Conservation (phyloP, 352 stramenopile genomes). For the Phytophthora pistaciae region DNA sequence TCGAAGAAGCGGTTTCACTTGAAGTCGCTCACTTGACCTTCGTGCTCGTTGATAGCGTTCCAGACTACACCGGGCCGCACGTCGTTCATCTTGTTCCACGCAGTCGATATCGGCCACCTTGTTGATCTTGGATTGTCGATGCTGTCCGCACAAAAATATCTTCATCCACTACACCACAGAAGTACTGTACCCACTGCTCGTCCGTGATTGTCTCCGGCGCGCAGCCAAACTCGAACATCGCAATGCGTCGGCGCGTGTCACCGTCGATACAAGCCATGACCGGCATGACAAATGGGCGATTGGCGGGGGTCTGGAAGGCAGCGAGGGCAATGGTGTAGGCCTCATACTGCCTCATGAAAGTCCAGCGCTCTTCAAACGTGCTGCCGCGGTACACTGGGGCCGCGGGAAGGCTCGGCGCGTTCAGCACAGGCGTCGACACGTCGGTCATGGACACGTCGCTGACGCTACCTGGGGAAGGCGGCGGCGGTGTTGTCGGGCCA, state of each 20-base stretch:
- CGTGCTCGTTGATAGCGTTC: too few relatives aligned
- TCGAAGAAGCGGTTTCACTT: too few relatives aligned
- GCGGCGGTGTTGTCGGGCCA: neutral
- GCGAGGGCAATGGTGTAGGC: neutral
- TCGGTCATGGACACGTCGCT: neutral
- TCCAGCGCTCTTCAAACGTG: neutral
- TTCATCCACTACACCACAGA: too few relatives aligned
- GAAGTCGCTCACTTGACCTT: too few relatives aligned
- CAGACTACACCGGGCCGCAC: too few relatives aligned
- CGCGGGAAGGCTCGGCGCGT: neutral
- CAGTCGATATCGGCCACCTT: too few relatives aligned
- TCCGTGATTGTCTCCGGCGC: conserved; percentile 6
- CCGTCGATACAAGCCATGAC: neutral
- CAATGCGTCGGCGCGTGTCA: conserved; percentile 7
- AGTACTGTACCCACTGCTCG: conserved; percentile 9
- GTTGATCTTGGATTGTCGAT: too few relatives aligned
- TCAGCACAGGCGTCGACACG: neutral
- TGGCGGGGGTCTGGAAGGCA: neutral
- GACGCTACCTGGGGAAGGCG: neutral
- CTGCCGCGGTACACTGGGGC: neutral
- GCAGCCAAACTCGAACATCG: conserved; percentile 7
- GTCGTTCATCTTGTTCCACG: too few relatives aligned
- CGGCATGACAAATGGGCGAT: neutral
- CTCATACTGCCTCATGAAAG: neutral
- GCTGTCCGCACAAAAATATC: too few relatives aligned